Evolutionary conservation across 768 basidiomycete species (phyloP).

Genomic region (Boletus coccyginus): DNA sequence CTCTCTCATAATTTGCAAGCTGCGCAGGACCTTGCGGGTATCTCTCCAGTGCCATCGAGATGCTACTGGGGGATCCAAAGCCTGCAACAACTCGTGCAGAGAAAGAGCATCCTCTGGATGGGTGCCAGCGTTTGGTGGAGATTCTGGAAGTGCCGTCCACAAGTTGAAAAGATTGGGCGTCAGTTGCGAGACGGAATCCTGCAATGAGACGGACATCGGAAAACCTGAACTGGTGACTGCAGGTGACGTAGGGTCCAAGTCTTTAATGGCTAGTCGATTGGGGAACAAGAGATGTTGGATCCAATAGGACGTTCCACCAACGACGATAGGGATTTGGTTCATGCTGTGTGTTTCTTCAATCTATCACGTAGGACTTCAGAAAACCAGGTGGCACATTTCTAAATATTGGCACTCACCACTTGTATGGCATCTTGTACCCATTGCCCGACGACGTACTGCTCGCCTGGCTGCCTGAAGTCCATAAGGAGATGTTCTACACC

Average conservation of each 20-base stretch:
- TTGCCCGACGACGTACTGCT: slow-evolving; percentile 83
- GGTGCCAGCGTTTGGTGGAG: slow-evolving; percentile 52
- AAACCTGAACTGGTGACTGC: background rate
- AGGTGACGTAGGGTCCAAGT: slow-evolving; percentile 9
- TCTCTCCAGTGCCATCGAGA: slow-evolving; percentile 96
- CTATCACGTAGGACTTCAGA: slow-evolving; percentile 36
- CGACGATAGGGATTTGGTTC: slow-evolving; percentile 77
- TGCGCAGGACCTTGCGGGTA: slow-evolving; percentile 84
- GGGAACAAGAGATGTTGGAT: slow-evolving; percentile 95
- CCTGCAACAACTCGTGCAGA: slow-evolving; percentile 63
- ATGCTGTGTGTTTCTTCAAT: slow-evolving; percentile 69
- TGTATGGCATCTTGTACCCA: slow-evolving; percentile 84
- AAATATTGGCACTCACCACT: slow-evolving; percentile 50
- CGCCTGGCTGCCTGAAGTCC: slow-evolving; percentile 81
- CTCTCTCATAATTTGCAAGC: slow-evolving; percentile 73
- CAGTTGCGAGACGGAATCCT: slow-evolving; percentile 42
- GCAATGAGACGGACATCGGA: slow-evolving; percentile 37
- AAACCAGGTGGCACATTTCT: background rate
- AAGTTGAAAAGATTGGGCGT: slow-evolving; percentile 47
- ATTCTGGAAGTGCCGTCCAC: slow-evolving; percentile 56
- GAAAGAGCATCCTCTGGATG: slow-evolving; percentile 56
- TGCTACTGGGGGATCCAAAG: slow-evolving; percentile 72
- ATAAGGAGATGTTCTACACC: slow-evolving; percentile 89
- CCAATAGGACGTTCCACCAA: slow-evolving; percentile 97
- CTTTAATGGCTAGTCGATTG: slow-evolving; percentile 50